Evolutionary conservation across 371 early-diverging fungal genomes (phyloP), one percentile per base, ranked within the genome.

Genomic region (Rhizopus arrhizus): DNA sequence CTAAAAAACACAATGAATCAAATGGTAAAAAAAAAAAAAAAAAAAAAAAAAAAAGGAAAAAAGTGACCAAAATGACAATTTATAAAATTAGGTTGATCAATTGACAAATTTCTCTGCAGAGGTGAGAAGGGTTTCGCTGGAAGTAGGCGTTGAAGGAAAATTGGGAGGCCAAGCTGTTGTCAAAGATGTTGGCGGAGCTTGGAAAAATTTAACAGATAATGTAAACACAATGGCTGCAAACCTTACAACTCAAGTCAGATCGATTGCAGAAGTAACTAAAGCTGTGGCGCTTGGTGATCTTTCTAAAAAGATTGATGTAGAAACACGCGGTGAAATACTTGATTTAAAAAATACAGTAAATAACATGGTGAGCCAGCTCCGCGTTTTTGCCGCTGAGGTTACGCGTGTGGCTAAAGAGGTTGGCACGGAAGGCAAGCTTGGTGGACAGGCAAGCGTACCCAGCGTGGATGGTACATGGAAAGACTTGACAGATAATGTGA

Each of bases 191-290:
- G 83, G 71, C n/a, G 84, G 86, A 4, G 75, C 78, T 0, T 86
- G 86, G 86, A 81, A 78, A 50, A 71, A 71, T 15, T 59, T 85
- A 15, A 84, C 84, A 0, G 77, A 82, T 46, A 86, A 81, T 41
- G 86, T 86, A n/a, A 86, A 86, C 62, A 72, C 70, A 13, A 86
- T 86, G 86, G 86, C 82, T 0, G 50, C 65, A 12, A 86, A 86
- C 56, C 52, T 83, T n/a, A 86, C 86, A 0, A 70, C 69, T 9
- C 86, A 86, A 56, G 80, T 75, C 2, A 70, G 83, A 0, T 78
- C 73, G 40, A 81, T 85, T 45, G 78, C 81, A 32, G 55, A 36
- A 8, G 69, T 68, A 0, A 68, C 69, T 16, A 77, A 68, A 48
- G 76, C 82, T 0, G 81, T 83, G 5, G 81, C 85, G 2, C 56